These are phyloP conservation scores for Pholiota conissans DNA, from an alignment of 768 basidiomycete species.

Conservation along the genomic window DNA sequence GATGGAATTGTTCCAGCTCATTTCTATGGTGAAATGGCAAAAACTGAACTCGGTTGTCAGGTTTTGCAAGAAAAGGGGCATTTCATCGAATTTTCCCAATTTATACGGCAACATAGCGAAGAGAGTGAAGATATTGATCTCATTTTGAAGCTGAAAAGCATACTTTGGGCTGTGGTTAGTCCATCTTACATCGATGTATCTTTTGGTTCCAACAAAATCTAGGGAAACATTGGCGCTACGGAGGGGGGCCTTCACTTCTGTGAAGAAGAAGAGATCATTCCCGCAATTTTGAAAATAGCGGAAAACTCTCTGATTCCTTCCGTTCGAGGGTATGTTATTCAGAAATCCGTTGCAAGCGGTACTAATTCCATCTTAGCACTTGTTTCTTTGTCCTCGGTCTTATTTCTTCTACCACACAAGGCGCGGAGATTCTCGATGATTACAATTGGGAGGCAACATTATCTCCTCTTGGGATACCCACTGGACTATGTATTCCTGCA, in stretches of 20 bases:
- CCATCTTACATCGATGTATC: not conserved
- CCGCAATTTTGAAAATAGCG: conserved; percentile 87
- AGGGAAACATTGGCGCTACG: conserved; percentile 95
- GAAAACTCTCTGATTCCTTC: conserved; percentile 88
- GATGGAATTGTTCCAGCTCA: conserved; percentile 91
- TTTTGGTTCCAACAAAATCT: conserved; percentile 1
- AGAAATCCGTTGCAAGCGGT: too few species aligned
- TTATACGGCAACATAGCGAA: conserved; percentile 83
- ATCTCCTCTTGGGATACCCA: conserved; percentile 82
- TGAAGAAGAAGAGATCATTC: conserved; percentile 94
- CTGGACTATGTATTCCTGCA: conserved; percentile 89
- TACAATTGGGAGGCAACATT: conserved; percentile 91
- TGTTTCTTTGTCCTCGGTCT: conserved; percentile 95
- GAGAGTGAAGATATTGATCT: conserved; percentile 84
- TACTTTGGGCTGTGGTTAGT: conserved; percentile 94
- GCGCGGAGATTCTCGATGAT: conserved; percentile 91
- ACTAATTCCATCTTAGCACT: too few species aligned
- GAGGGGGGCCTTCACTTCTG: conserved; percentile 91
- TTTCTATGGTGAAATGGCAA: conserved; percentile 98
- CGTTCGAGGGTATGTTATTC: conserved; percentile 78
- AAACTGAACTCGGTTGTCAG: conserved; percentile 93
- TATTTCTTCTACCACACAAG: conserved; percentile 88
- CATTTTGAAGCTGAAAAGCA: conserved; percentile 89
- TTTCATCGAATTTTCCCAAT: conserved; percentile 86
- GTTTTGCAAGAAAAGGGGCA: conserved; percentile 89